Percentiles rank a stretch among this genome's conserved stretches.
These are phyloP conservation scores for Alternaria triticimaculans DNA, from an alignment of 2,329 filamentous ascomycete species.

Conservation along the genomic window DNA sequence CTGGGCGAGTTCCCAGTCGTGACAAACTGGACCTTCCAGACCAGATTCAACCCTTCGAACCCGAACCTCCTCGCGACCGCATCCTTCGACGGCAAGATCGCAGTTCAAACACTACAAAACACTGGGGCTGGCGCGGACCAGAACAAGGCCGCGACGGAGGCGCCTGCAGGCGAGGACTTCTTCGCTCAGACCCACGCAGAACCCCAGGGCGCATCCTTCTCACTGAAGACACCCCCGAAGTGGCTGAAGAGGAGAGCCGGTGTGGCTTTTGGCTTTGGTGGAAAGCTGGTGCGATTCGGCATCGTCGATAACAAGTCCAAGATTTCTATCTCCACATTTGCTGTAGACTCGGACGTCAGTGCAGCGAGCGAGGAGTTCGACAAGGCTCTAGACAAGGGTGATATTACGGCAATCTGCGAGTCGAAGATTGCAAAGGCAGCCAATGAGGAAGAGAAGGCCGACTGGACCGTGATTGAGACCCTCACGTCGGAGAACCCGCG, in stretches of 20 bases:
- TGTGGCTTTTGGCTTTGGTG: conserved; percentile 93
- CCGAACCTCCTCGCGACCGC: conserved; percentile 92
- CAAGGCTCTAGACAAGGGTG: conserved; percentile 75
- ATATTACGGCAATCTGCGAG: conserved; percentile 80
- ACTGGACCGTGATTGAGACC: conserved; percentile 94
- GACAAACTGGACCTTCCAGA: conserved; percentile 99
- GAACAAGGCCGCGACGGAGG: conserved; percentile 61
- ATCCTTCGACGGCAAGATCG: conserved; percentile 96
- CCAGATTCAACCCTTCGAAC: conserved; percentile 91
- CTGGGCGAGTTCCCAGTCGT: conserved; percentile 95
- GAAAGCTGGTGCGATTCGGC: conserved; percentile 82
- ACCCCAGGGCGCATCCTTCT: conserved; percentile 88
- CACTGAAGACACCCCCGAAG: conserved; percentile 81
- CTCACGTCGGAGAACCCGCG: conserved; percentile 85
- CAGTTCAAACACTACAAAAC: conserved; percentile 91
- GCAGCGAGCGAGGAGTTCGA: conserved; percentile 87
- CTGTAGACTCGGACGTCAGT: conserved; percentile 85
- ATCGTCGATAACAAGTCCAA: conserved; percentile 75
- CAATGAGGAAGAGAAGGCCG: conserved; percentile 89
- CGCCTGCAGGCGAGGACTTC: conserved; percentile 91
- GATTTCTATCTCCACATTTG: conserved; percentile 84
- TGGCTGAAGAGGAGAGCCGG: conserved; percentile 88
- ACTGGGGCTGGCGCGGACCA: conserved; percentile 80
- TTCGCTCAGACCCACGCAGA: conserved; percentile 92
- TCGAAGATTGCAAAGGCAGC: conserved; percentile 75